Conservation (phyloP, 768 basidiomycete genomes). For the Sutorius australiensis region DNA sequence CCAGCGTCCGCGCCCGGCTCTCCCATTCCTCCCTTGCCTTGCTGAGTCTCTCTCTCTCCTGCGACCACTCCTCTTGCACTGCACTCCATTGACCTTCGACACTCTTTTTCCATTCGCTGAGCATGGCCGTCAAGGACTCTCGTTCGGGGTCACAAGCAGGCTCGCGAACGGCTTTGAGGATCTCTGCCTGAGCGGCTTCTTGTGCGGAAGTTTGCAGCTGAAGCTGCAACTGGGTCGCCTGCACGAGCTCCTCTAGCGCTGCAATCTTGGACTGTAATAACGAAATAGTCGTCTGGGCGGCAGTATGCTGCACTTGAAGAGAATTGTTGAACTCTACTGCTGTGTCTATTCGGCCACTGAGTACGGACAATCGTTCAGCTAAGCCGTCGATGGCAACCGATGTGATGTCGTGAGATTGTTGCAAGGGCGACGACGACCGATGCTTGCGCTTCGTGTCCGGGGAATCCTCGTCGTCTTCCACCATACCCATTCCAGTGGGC, state of each 20-base stretch:
- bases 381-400: conserved; percentile 51
- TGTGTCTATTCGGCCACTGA: conserved; percentile 70
- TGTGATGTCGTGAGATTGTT: conserved; percentile 22
- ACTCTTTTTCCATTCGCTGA: conserved; percentile 69
- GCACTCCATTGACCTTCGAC: conserved; percentile 77
- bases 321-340: conserved; percentile 69
- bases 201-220: conserved; percentile 36
- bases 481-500: conserved; percentile 58
- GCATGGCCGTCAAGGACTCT: conserved; percentile 50
- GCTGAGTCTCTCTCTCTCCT: conserved; percentile 72
- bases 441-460: conserved; percentile 19
- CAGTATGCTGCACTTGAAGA: conserved; percentile 73
- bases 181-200: conserved; percentile 32
- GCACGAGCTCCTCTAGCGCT: conserved; percentile 64
- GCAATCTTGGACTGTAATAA: conserved; percentile 65
- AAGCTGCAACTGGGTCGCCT: conserved; percentile 42
- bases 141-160: conserved; percentile 37
- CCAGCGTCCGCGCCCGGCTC: conserved; percentile 47
- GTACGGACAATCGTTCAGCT: conserved; percentile 53
- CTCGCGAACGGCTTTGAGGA: conserved; percentile 33
- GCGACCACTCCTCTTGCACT: conserved; percentile 78
- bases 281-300: conserved; percentile 72
- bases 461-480: conserved; percentile 43
- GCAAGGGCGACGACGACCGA: conserved; percentile 15
- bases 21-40: conserved; percentile 84